Base-by-base conservation (phyloP, 495 filamentous ascomycete species). In the Talaromyces proteolyticus region DNA sequence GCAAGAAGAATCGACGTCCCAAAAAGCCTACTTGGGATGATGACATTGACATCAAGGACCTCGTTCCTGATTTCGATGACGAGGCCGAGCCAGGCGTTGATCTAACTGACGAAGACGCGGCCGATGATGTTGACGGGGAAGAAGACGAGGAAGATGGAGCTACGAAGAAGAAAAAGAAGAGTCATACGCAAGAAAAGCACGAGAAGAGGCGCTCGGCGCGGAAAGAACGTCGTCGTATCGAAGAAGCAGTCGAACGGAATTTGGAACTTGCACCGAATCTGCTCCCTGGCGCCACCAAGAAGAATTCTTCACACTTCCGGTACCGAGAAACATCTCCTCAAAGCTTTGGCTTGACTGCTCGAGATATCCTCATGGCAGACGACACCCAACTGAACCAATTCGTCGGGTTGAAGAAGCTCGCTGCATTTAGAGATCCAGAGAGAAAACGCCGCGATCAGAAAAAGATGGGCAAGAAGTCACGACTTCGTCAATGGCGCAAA, bases 21-120 rank as follows among this genome's bases (percentile, higher is more conserved):
- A 93, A 89, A 74, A 98, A 98, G 74, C 93, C 93, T 17, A 88
- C 83, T 49, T 98, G 91, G 88, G 87, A 95, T 51, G 89, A 96
- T 56, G 93, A 98, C 58, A 96, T 97, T 58, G 91, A 95, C 58
- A 96, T 97, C 69, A 86, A 83, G 22, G 92, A 98, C 63, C 68
- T 98, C 23, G 68, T 96, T 36, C 90, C 91, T 2, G 89, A 93
- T 51, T 96, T 94, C 59, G 80, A 78, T 11, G 74, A 88, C 12
- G 82, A 83, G 24, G 72, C 73, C 16, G 75, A 74, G 11, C 79
- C 82, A 19, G 60, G 66, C 0, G 64, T 85, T 42, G 69, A 72
- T 1, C 65, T 84, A 2, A 78, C 80, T 2, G 76, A 83, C 47
- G 67, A 70, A 18, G 74, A 78, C 4, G 66, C 69, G 26, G 67